These are phyloP conservation scores for Mariannaea sp. DNA, from an alignment of 2,329 filamentous ascomycete species.

Conservation along the genomic window DNA sequence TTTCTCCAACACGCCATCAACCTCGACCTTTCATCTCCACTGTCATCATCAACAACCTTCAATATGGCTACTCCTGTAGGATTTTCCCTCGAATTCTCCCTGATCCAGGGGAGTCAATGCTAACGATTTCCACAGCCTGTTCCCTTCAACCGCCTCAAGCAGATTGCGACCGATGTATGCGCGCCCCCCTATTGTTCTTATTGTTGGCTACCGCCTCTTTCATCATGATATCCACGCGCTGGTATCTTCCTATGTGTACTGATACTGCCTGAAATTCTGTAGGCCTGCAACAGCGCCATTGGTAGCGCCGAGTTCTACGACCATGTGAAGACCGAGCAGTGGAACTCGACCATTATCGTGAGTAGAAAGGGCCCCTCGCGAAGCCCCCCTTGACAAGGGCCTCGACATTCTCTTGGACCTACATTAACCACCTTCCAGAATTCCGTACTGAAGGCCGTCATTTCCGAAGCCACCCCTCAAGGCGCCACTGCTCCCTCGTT, in stretches of 20 bases:
- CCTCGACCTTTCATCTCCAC: slow-evolving; percentile 30
- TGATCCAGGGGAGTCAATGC: slow-evolving; percentile 12
- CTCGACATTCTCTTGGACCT: slow-evolving; percentile 1
- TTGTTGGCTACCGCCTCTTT: slow-evolving; percentile 33
- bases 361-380: slow-evolving; percentile 22
- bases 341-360: slow-evolving; percentile 95
- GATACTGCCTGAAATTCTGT: slow-evolving; percentile 13
- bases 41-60: slow-evolving; percentile 27
- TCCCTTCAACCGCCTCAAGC: slow-evolving; percentile 75
- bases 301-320: slow-evolving; percentile 79
- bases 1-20: slow-evolving; percentile 34
- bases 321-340: slow-evolving; percentile 80
- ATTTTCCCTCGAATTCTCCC: neutral
- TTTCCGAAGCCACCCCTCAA: slow-evolving; percentile 71
- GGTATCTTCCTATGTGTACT: slow-evolving; percentile 18
- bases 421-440: slow-evolving; percentile 55
- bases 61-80: slow-evolving; percentile 48
- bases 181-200: no score
- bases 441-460: slow-evolving; percentile 75
- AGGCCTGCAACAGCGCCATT: slow-evolving; percentile 86
- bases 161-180: slow-evolving; percentile 82
- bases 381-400: neutral
- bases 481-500: slow-evolving; percentile 66
- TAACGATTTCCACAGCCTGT: slow-evolving; percentile 64
- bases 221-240: slow-evolving; percentile 8